These are phyloP conservation scores for Nakazawaea siamensis DNA, from an alignment of 805 yeast species.

Conservation along the genomic window DNA sequence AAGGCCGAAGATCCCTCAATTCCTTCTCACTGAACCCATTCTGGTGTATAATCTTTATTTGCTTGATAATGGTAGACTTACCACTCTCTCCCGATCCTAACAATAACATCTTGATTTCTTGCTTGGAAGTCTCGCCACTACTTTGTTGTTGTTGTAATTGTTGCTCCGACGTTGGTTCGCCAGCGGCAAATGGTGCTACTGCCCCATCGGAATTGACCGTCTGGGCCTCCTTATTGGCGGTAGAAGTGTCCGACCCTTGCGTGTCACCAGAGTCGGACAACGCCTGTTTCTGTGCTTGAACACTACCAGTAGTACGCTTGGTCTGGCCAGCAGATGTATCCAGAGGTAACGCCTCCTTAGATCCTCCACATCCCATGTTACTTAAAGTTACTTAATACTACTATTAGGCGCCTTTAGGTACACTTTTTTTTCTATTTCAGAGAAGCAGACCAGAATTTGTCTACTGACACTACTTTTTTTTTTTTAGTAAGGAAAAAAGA, in stretches of 20 bases:
- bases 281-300: conserved; percentile 1
- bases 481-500: no score
- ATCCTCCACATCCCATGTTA: conserved; percentile 12
- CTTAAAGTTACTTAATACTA: not conserved
- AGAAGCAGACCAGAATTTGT: no score
- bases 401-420: not conserved
- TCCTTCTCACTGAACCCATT: conserved; percentile 68
- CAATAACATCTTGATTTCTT: conserved; percentile 65
- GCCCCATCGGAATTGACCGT: no score
- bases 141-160: not conserved
- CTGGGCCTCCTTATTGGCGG: conserved; percentile 1
- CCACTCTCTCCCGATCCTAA: conserved; percentile 88
- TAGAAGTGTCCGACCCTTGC: conserved; percentile 5
- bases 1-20: conserved; percentile 63
- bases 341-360: conserved; percentile 7
- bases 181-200: no score
- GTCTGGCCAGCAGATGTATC: not conserved
- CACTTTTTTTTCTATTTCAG: not conserved
- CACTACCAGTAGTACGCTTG: conserved; percentile 5
- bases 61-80: conserved; percentile 73
- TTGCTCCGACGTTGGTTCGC: not conserved
- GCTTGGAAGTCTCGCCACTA: conserved; percentile 14
- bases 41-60: conserved; percentile 72
- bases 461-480: no score
- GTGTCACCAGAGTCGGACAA: conserved; percentile 2